Conservation (phyloP, 306 rosid genomes). For the Medicago lupulina region DNA sequence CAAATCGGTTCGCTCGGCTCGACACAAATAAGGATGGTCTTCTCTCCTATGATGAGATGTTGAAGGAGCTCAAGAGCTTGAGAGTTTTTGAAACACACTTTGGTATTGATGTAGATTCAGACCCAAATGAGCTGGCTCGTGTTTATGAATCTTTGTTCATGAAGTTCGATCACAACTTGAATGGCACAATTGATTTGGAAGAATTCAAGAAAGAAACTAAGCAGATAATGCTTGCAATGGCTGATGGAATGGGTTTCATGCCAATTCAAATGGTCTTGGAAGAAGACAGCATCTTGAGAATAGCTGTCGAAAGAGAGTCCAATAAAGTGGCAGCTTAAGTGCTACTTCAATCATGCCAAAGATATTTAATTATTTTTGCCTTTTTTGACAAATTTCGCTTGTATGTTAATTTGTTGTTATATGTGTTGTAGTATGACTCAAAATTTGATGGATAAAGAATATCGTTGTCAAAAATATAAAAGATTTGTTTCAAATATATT, state of each 20-base stretch:
- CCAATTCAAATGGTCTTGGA: constrained; percentile 77
- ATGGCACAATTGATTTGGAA: constrained; percentile 65
- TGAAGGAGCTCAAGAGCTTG: constrained; percentile 68
- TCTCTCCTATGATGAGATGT: constrained; percentile 72
- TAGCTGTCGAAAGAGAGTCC: constrained; percentile 69
- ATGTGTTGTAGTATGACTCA: too few species aligned
- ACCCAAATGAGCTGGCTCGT: constrained; percentile 63
- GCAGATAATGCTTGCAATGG: constrained; percentile 80
- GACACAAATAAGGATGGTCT: constrained; percentile 66
- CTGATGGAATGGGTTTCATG: constrained; percentile 70
- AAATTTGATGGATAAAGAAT: too few species aligned
- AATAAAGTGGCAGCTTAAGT: background rate
- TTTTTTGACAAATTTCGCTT: too few species aligned
- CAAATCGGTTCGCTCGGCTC: constrained; percentile 57
- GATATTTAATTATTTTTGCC: too few species aligned
- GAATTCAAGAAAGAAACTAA: constrained; percentile 76
- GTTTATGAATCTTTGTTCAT: constrained; percentile 63
- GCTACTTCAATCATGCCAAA: too few species aligned
- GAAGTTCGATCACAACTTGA: constrained; percentile 66
- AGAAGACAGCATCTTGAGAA: constrained; percentile 64
- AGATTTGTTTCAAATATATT: too few species aligned
- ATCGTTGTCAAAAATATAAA: too few species aligned
- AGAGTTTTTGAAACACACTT: constrained; percentile 71
- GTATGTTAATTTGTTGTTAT: too few species aligned
- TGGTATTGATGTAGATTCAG: constrained; percentile 66